Conservation (phyloP, 2,329 filamentous ascomycete genomes). For the Triangularia setosa region DNA sequence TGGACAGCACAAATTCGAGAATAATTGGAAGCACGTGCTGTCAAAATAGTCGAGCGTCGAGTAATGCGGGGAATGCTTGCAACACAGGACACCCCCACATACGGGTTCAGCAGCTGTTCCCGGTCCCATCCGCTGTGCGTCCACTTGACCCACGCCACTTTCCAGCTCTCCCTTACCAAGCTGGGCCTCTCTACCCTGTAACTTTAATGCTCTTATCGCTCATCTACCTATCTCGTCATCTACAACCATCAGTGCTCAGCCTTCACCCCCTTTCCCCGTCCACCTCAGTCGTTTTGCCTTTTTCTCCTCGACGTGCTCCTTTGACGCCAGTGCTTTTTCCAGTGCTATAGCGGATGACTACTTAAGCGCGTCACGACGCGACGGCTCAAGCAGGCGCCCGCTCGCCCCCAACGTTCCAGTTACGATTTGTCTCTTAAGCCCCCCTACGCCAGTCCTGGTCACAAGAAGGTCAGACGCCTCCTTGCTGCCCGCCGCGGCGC, state of each 20-base stretch:
- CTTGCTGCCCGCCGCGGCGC: not conserved
- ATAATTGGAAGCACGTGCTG: not conserved
- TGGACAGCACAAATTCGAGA: not conserved
- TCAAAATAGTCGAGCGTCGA: not conserved
- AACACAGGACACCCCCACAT: not conserved
- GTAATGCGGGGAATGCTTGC: not conserved
- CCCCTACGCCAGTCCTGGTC: not conserved
- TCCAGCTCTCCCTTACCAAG: not conserved
- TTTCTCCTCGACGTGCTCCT: not conserved
- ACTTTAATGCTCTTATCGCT: not conserved
- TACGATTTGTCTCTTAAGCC: not conserved
- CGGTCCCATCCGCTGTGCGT: not conserved
- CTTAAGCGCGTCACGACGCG: conserved; percentile 12
- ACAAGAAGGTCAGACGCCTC: not conserved
- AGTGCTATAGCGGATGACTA: conserved; percentile 14
- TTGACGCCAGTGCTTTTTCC: not conserved
- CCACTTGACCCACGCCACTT: conserved; percentile 5
- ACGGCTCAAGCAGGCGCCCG: conserved; percentile 15
- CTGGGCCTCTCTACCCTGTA: not conserved
- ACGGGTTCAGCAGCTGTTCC: not conserved
- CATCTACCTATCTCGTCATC: not conserved
- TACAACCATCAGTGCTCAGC: not conserved
- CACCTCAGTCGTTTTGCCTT: not conserved
- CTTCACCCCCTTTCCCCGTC: not conserved
- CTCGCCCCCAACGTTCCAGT: not conserved